Conservation (phyloP, 805 yeast genomes). For the Yamadazyma kitorensis region DNA sequence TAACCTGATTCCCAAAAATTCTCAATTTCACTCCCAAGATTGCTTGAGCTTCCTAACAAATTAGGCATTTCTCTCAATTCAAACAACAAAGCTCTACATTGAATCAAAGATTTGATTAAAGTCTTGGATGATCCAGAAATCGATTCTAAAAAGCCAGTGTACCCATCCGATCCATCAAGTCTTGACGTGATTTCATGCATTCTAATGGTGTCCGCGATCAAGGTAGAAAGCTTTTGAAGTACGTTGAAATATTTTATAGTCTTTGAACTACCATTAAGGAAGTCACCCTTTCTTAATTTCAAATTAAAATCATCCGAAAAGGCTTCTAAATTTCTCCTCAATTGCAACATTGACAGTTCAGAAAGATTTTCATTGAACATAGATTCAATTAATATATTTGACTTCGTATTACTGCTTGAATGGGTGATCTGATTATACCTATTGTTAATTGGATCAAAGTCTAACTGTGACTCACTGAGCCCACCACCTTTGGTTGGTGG, state of each 20-base stretch:
- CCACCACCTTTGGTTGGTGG: slow-evolving; percentile 21
- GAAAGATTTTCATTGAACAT: slow-evolving; percentile 17
- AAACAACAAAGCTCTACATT: slow-evolving; percentile 24
- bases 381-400: slow-evolving; percentile 18
- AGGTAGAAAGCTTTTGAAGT: slow-evolving; percentile 20
- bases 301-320: slow-evolving; percentile 15
- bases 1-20: slow-evolving; percentile 24
- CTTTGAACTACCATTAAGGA: slow-evolving; percentile 8
- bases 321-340: slow-evolving; percentile 12
- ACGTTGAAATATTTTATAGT: slow-evolving; percentile 15
- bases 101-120: slow-evolving; percentile 42
- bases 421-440: slow-evolving; percentile 23
- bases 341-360: slow-evolving; percentile 6
- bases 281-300: slow-evolving; percentile 11
- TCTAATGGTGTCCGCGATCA: slow-evolving; percentile 49
- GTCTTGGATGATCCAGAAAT: slow-evolving; percentile 28
- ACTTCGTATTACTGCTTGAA: slow-evolving; percentile 24
- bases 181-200: slow-evolving; percentile 61
- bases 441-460: slow-evolving; percentile 10
- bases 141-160: slow-evolving; percentile 20
- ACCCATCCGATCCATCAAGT: slow-evolving; percentile 33
- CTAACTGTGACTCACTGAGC: slow-evolving; percentile 9
- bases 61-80: slow-evolving; percentile 13
- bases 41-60: slow-evolving; percentile 7
- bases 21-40: slow-evolving; percentile 16